phyloP scores from a whole-genome alignment of 192 early-diverging fungal genomes.

The Mortierella claussenii region DNA sequence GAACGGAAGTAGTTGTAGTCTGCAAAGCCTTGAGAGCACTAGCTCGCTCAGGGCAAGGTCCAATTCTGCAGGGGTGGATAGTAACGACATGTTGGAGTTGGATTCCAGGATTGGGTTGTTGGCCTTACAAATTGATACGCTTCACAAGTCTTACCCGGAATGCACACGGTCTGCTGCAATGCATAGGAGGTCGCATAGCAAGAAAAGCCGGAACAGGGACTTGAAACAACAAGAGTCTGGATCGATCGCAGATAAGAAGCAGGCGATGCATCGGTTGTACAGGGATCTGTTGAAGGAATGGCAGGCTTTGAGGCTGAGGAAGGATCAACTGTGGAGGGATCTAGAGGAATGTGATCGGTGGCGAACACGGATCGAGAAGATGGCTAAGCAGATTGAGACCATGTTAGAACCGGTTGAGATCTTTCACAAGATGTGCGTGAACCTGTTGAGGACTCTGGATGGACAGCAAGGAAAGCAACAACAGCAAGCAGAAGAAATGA shows the following conservation, averaged over 20 bases:
- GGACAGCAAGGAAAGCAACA: conserved; percentile 7
- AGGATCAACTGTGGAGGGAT: conserved; percentile 47
- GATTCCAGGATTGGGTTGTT: conserved; percentile 41
- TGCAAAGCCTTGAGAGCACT: conserved; percentile 4
- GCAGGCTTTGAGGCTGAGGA: conserved; percentile 13
- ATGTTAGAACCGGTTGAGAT: conserved; percentile 52
- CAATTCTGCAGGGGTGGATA: conserved; percentile 21
- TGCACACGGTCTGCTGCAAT: conserved; percentile 22
- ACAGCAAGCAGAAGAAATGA: neutral
- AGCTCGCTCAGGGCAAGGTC: neutral
- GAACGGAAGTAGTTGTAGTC: conserved; percentile 15
- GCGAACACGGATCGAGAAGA: conserved; percentile 43
- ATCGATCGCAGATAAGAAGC: conserved; percentile 42
- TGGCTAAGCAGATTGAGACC: conserved; percentile 48
- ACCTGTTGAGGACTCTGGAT: conserved; percentile 26
- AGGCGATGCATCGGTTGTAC: conserved; percentile 12
- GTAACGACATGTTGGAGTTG: conserved; percentile 50
- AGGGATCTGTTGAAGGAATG: conserved; percentile 24
- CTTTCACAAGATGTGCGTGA: conserved; percentile 43
- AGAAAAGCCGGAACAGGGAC: neutral
- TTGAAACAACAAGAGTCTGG: conserved; percentile 10
- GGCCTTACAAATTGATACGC: conserved; percentile 25
- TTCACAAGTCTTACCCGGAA: conserved; percentile 45
- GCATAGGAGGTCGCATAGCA: neutral
- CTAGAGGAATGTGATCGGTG: conserved; percentile 46